Base-by-base conservation (phyloP, 129 eudicot species). In the Artemisia annua region DNA sequence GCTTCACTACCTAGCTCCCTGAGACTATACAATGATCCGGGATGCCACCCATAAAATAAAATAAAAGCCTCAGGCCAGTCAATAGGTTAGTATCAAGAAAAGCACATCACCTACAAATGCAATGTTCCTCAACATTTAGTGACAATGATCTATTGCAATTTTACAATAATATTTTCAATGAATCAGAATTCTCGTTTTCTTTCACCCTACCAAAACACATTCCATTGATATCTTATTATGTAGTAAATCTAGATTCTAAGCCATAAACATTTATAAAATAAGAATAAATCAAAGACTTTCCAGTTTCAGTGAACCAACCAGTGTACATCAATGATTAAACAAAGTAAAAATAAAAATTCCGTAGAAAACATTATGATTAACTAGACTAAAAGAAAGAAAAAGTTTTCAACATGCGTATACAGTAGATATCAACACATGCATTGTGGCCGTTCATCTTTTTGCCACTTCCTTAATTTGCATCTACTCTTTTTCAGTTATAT, bases 331-430 rank as follows among this genome's bases (percentile, higher is more conserved):
- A 70, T 72, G 48, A 78, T 55, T 72, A 66, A 28, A 69, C 11
- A 26, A 18, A 58, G 48, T 30, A 53, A 44, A 5, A 15, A 13
- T 35, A 30, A 50, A 53, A 48, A 16, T 14, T 16, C 22, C 57
- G 32, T 39, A 39, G 28, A 71, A 50, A 55, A 26, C 74, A 66
- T 46, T 53, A 59, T 57, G 46, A 75, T 75, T 7, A 69, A 56
- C 74, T 69, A 53, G 75, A 75, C 54, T 62, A 75, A 53, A 30
- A 35, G 4, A 66, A 73, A 73, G 73, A 68, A 72, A 66, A 67
- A 82, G 60, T 59, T 73, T 58, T 46, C 80, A 16, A 70, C 83
- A 58, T 73, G 73, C 67, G 64, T 63, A n/a, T 50, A 73, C 70
- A 66, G 35, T 44, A 63, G 64, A 24, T 55, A 61, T 49, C 50